Percentiles rank a stretch among this genome's conserved stretches.
These are phyloP conservation scores for Mycena belliarum DNA, from an alignment of 768 basidiomycete genomes.

Conservation along the genomic window DNA sequence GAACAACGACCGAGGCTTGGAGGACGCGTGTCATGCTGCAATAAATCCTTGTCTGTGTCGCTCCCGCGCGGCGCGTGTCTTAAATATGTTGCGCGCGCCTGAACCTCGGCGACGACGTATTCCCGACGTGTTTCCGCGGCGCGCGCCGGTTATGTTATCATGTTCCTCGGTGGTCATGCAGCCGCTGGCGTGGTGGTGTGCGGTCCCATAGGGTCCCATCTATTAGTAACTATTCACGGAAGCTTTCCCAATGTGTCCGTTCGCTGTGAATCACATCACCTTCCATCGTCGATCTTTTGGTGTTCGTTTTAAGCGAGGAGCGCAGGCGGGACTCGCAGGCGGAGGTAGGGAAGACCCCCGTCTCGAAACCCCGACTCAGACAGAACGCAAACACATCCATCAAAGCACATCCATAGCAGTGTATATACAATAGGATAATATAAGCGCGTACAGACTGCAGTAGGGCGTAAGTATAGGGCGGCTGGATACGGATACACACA, in stretches of 20 bases:
- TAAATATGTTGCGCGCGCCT: constrained; percentile 17
- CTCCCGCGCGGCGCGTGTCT: background rate
- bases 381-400: background rate
- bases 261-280: no score
- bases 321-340: no score
- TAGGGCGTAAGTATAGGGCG: constrained; percentile 1
- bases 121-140: constrained; percentile 16
- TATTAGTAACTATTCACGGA: no score
- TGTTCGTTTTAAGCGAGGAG: no score
- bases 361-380: no score
- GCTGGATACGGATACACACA: constrained; percentile 12
- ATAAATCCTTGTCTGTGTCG: background rate
- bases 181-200: background rate
- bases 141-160: background rate
- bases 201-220: no score
- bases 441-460: constrained; percentile 19
- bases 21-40: constrained; percentile 6
- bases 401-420: constrained; percentile 13
- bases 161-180: constrained; percentile 5
- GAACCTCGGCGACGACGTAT: constrained; percentile 19
- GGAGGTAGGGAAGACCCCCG: no score
- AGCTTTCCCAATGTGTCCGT: no score
- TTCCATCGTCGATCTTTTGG: no score
- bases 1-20: background rate
- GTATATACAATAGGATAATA: constrained; percentile 18